phyloP scores from a whole-genome alignment of 495 filamentous ascomycete species.

The Penicillium crystallinum region DNA sequence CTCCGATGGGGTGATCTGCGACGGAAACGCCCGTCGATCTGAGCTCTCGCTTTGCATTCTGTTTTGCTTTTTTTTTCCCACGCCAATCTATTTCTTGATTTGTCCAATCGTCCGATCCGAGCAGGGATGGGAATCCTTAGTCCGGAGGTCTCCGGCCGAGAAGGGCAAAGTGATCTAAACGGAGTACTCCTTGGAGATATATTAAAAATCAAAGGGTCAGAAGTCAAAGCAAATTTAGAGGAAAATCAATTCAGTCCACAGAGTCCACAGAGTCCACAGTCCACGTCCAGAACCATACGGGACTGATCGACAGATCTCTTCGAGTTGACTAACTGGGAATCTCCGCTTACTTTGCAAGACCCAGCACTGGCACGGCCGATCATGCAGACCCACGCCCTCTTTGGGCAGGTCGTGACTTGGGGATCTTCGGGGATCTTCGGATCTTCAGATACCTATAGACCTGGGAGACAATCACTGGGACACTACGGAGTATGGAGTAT shows the following conservation, averaged over 20 bases:
- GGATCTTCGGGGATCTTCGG: not conserved
- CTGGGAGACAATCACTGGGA: too few species aligned
- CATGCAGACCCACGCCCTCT: constrained; percentile 3
- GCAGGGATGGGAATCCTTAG: constrained; percentile 14
- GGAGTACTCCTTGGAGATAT: too few species aligned
- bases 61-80: not conserved
- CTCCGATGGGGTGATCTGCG: constrained; percentile 37
- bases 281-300: too few species aligned
- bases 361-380: constrained; percentile 10
- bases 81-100: constrained; percentile 8
- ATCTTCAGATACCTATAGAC: not conserved
- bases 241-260: too few species aligned
- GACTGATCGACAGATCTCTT: not conserved
- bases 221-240: too few species aligned
- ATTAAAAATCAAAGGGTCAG: too few species aligned
- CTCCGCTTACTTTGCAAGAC: not conserved
- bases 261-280: too few species aligned
- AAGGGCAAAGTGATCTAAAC: too few species aligned
- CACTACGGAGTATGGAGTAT: too few species aligned
- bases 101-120: constrained; percentile 14
- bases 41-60: not conserved
- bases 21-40: constrained; percentile 37
- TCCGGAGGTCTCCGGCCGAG: not conserved
- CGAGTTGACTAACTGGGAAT: not conserved
- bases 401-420: constrained; percentile 2